phyloP scores from a whole-genome alignment of 2,329 filamentous ascomycete genomes.

The Microcyclosporella mali region DNA sequence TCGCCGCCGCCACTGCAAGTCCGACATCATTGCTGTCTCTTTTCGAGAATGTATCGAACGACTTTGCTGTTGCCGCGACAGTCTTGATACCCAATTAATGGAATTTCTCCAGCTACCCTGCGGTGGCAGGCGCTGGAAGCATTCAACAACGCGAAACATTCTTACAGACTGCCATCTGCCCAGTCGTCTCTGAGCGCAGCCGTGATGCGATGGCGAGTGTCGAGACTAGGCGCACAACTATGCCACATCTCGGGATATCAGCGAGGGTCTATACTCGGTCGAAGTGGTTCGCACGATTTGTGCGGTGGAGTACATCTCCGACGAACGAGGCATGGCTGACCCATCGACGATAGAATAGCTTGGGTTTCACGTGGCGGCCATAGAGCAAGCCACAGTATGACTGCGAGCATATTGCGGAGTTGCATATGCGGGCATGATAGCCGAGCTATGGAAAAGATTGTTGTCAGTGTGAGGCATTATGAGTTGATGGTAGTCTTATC shows the following conservation, averaged over 20 bases:
- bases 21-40: constrained; percentile 25
- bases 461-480: too few relatives aligned
- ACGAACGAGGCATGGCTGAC: constrained; percentile 34
- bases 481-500: too few relatives aligned
- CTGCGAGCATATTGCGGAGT: constrained; percentile 4
- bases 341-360: constrained; percentile 25
- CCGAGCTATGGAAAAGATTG: too few relatives aligned
- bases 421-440: too few relatives aligned
- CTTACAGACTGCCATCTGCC: background rate
- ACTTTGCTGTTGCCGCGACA: constrained; percentile 31
- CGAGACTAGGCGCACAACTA: constrained; percentile 23
- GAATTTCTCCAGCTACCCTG: constrained; percentile 28
- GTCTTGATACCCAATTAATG: constrained; percentile 32
- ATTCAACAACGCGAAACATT: background rate
- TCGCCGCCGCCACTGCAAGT: constrained; percentile 20
- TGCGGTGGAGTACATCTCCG: constrained; percentile 32
- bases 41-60: constrained; percentile 26
- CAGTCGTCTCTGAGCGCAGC: constrained; percentile 16
- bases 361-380: constrained; percentile 34
- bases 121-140: constrained; percentile 2
- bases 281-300: constrained; percentile 30
- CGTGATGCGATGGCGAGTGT: constrained; percentile 18
- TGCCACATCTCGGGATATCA: background rate
- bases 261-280: constrained; percentile 30
- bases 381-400: constrained; percentile 26